Evolutionary conservation across 179 eudicot species (phyloP).

Genomic region (Pouteria campechiana): DNA sequence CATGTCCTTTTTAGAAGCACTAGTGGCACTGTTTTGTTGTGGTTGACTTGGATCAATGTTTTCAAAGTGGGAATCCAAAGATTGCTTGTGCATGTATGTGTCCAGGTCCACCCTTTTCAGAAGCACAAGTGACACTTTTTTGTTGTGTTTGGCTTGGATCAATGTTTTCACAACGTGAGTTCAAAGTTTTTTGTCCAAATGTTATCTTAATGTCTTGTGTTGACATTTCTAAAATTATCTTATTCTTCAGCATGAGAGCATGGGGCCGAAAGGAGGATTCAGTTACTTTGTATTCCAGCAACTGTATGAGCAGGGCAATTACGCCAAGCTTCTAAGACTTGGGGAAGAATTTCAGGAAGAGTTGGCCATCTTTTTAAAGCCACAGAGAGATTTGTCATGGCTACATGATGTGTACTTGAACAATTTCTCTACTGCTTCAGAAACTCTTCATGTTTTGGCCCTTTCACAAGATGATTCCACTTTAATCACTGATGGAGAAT

Average conservation of each 20-base stretch:
- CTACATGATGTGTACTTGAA: slow-evolving; percentile 72
- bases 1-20: no score
- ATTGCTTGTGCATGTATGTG: no score
- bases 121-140: no score
- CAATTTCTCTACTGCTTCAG: slow-evolving; percentile 65
- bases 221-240: no score
- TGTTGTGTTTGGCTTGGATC: no score
- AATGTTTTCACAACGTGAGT: no score
- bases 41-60: no score
- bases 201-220: no score
- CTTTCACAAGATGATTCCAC: slow-evolving; percentile 48
- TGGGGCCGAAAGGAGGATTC: slow-evolving; percentile 94
- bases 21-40: no score
- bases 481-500: slow-evolving; percentile 23
- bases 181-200: no score
- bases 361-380: slow-evolving; percentile 61
- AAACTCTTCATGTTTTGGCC: slow-evolving; percentile 71
- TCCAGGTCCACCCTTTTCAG: no score
- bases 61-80: no score
- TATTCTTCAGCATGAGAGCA: slow-evolving; percentile 59
- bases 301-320: slow-evolving; percentile 46
- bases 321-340: slow-evolving; percentile 68
- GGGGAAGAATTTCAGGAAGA: slow-evolving; percentile 93
- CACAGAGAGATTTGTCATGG: slow-evolving; percentile 70
- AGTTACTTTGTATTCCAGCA: slow-evolving; percentile 79